Conservation (phyloP, 2,329 filamentous ascomycete species). For the Hymenotorrendiella dingleyae region DNA sequence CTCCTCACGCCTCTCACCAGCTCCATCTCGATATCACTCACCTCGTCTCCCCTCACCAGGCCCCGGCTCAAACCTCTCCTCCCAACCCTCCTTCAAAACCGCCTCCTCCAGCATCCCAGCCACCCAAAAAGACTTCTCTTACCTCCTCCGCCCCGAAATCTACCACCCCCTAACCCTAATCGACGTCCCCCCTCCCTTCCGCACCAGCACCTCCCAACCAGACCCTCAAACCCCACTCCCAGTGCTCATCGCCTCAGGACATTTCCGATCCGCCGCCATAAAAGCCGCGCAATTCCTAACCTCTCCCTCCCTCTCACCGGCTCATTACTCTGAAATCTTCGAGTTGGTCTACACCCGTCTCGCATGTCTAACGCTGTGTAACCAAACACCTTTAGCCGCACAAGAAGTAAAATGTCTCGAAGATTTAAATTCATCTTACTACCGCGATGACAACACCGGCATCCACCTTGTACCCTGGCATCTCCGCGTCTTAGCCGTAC, state of each 20-base stretch:
- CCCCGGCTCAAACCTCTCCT: constrained; percentile 24
- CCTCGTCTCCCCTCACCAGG: constrained; percentile 23
- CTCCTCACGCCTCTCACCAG: constrained; percentile 19
- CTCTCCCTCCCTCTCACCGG: constrained; percentile 42
- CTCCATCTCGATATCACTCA: constrained; percentile 16
- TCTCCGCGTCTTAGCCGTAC: constrained; percentile 73
- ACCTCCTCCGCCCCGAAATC: constrained; percentile 71
- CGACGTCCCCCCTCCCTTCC: constrained; percentile 58
- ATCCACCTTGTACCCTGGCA: constrained; percentile 79
- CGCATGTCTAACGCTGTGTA: constrained; percentile 74
- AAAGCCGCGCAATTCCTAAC: constrained; percentile 57
- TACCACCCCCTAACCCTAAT: constrained; percentile 74
- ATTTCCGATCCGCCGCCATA: constrained; percentile 75
- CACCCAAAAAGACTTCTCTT: constrained; percentile 68
- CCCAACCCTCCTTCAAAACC: constrained; percentile 22
- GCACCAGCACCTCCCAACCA: constrained; percentile 60
- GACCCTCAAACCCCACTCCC: constrained; percentile 57
- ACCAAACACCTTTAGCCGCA: constrained; percentile 61
- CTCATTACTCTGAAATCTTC: constrained; percentile 63
- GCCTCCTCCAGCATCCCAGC: constrained; percentile 29
- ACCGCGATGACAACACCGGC: constrained; percentile 47
- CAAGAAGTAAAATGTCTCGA: constrained; percentile 61
- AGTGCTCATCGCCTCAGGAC: constrained; percentile 62
- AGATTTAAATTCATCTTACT: constrained; percentile 52
- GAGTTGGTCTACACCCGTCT: constrained; percentile 74